phyloP scores from a whole-genome alignment of 257 asterid genomes.

The Asclepias syriaca region DNA sequence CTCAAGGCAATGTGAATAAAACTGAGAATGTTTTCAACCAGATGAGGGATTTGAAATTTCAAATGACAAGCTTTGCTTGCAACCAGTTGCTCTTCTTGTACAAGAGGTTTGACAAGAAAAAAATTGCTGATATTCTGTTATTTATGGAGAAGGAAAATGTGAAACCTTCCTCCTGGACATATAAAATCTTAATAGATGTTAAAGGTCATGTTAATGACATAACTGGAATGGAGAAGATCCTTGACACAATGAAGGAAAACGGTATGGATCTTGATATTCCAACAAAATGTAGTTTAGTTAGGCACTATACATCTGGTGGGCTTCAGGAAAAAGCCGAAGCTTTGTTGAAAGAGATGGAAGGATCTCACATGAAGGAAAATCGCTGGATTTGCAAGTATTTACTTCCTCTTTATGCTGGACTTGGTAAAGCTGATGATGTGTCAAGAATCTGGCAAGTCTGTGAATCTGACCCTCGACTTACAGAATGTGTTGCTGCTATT shows the following conservation, averaged over 20 bases:
- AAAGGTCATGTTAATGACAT: conserved; percentile 61
- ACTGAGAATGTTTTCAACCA: conserved; percentile 59
- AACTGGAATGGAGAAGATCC: conserved; percentile 57
- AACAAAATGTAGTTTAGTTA: conserved; percentile 33
- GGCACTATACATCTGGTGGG: conserved; percentile 43
- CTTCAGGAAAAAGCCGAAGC: conserved; percentile 58
- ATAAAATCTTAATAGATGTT: conserved; percentile 45
- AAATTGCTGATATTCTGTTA: conserved; percentile 57
- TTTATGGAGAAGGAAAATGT: conserved; percentile 65
- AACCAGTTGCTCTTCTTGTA: conserved; percentile 69
- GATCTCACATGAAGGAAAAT: conserved; percentile 29
- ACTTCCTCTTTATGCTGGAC: conserved; percentile 68
- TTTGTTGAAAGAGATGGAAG: conserved; percentile 62
- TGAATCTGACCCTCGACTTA: conserved; percentile 37
- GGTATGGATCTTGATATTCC: conserved; percentile 40
- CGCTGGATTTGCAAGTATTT: conserved; percentile 39
- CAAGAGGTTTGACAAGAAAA: conserved; percentile 48
- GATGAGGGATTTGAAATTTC: conserved; percentile 52
- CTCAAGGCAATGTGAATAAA: conserved; percentile 33
- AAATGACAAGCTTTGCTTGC: conserved; percentile 45
- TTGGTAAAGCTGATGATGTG: conserved; percentile 57
- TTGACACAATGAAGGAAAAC: conserved; percentile 61
- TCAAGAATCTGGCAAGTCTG: conserved; percentile 62
- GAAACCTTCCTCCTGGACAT: conserved; percentile 55
- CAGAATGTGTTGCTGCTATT: conserved; percentile 48